Evolutionary conservation across 192 early-diverging fungal species (phyloP).

Genomic region (Rhizoclosmatium sp.): DNA sequence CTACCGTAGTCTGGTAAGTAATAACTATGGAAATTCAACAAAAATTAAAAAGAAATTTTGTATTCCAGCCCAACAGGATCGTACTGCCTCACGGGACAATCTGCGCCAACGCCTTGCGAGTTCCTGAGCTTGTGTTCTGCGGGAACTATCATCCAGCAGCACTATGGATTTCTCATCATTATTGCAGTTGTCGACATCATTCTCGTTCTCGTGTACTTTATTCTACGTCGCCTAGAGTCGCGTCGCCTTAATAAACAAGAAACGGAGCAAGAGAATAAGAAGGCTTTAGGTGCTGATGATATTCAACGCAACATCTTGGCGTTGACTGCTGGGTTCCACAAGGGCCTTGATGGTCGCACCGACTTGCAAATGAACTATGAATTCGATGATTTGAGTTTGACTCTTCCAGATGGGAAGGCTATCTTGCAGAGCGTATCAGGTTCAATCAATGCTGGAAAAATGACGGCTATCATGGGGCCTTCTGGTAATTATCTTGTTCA

Average conservation of each 20-base stretch:
- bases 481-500: constrained; percentile 59
- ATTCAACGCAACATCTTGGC: constrained; percentile 16
- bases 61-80: constrained; percentile 46
- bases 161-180: constrained; percentile 35
- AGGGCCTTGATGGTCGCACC: constrained; percentile 25
- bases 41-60: not conserved
- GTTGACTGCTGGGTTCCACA: constrained; percentile 31
- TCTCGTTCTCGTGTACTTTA: constrained; percentile 32
- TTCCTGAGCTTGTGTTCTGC: constrained; percentile 47
- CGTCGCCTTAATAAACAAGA: not conserved
- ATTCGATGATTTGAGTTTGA: constrained; percentile 50
- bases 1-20: constrained; percentile 32
- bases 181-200: constrained; percentile 34
- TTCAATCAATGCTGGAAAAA: constrained; percentile 72
- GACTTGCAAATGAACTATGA: constrained; percentile 47
- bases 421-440: constrained; percentile 78
- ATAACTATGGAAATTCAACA: not conserved
- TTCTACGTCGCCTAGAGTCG: constrained; percentile 22
- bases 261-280: not conserved
- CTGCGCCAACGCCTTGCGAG: constrained; percentile 33
- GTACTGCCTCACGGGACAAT: constrained; percentile 50
- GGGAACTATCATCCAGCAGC: constrained; percentile 27
- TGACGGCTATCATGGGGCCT: constrained; percentile 93
- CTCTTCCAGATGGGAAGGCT: constrained; percentile 52
- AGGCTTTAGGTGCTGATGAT: not conserved